Base-by-base conservation (phyloP, 1,284 basidiomycete species). In the Entoloma clypeatum region DNA sequence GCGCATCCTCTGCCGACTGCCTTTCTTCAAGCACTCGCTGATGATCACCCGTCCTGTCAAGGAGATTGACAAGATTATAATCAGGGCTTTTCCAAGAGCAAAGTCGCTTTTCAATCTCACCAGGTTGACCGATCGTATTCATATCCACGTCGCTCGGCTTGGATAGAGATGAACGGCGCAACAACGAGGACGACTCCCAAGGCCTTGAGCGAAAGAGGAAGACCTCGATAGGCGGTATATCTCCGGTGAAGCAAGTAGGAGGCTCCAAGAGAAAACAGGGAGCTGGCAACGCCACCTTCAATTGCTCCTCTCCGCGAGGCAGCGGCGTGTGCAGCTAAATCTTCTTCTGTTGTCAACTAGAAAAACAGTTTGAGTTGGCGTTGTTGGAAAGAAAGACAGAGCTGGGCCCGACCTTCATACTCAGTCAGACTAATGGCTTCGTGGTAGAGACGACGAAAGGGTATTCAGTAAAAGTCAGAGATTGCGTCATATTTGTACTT, bases 101-200 rank as follows among this genome's bases (percentile, higher is more conserved):
- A 6, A 39, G 19, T 32, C 13, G 7, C 64, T n/a, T n/a, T n/a
- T n/a, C n/a, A n/a, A n/a, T n/a, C 77, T 35, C 43, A 81, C 86
- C 89, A 90, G 61, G 81, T 78, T 4, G 68, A 66, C 53, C 70
- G 67, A 46, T 90, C 86, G 58, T 79, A 92, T 31, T 80, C 74
- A 38, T 87, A 71, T 33, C 83, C 81, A 7, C 82, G 81, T 31
- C 82, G 80, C 62, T 96, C 92, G 10, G 86, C 90, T 42, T 76
- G 73, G 49, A 93, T 83, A 30, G 81, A 75, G 39, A 88, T 72
- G 22, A 76, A 61, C 0, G 89, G 90, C 6, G 88, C 77, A 40
- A 79, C 70, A 47, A 87, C 53, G 42, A 85, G 68, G 45, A 86
- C 71, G 25, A 79, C 72, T 27, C 85, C 83, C 27, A 93, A 74